Evolutionary conservation across 164 flowering plant species (phyloP), one percentile per base, ranked within the genome.

Genomic region (Dillenia suffruticosa): DNA sequence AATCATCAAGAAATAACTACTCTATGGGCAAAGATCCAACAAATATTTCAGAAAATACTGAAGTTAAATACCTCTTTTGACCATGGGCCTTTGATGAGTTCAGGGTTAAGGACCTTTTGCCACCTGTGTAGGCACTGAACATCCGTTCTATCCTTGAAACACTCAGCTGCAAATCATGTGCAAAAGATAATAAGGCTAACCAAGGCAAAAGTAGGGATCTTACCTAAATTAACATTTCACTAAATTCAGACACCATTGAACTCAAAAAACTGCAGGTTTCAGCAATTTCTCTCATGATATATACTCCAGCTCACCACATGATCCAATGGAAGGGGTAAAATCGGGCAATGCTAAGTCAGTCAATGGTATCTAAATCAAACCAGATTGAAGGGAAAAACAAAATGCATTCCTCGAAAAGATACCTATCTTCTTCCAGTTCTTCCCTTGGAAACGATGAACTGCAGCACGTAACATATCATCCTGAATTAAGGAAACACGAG

Each of bases 381-480:
- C 49, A 63, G 11, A 60, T 11, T n/a, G 17, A 14, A 51, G 8
- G 43, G 40, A 55, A 22, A 54, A n/a, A 50, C 32, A 63, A 3
- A n/a, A 22, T 57, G 56, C 56, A 2, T 8, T 32, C 6, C 40
- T 32, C 7, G 40, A 32, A 56, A 24, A 7, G 10, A 40, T 71
- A 83, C 87, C 87, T 71, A 84, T 84, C 62, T 79, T 79, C 68
- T 78, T 84, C 88, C 88, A 84, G 54, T 81, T 84, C 60, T 70
- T 80, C 59, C 88, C 88, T 61, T 84, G 73, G 67, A 67, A 84
- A 12, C 70, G 79, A 15, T 84, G 81, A 63, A 84, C 88, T 60
- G 88, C 84, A 66, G 68, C 65, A 58, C 88, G 72, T 74, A 94
- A 65, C 56, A 85, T 70, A 58, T 84, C 84, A 86, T 94, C 98